These are phyloP conservation scores for Sugiyamaella japonica DNA, from an alignment of 1,139 yeast genomes.

Conservation along the genomic window DNA sequence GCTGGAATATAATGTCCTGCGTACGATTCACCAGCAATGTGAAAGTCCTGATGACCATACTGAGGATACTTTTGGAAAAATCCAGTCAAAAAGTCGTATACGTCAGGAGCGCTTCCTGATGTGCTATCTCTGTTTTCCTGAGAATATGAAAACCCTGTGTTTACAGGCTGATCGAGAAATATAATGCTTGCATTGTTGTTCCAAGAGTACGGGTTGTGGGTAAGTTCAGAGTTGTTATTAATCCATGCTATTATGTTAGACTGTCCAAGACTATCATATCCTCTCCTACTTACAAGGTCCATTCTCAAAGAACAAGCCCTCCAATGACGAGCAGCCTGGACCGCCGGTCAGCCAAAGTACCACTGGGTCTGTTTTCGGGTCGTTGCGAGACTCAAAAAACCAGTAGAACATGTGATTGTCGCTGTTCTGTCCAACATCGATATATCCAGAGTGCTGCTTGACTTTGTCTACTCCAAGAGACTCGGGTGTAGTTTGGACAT, in stretches of 20 bases:
- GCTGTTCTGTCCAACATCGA: slow-evolving; percentile 67
- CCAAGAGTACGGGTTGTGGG: slow-evolving; percentile 63
- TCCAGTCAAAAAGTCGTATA: slow-evolving; percentile 84
- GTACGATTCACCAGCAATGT: slow-evolving; percentile 96
- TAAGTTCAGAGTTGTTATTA: background rate
- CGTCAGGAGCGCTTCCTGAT: slow-evolving; percentile 90
- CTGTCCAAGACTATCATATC: too few species aligned
- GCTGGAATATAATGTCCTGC: slow-evolving; percentile 97
- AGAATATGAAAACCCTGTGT: slow-evolving; percentile 58
- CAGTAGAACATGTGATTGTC: slow-evolving; percentile 80
- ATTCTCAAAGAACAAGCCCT: slow-evolving; percentile 56
- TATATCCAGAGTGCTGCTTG: slow-evolving; percentile 64
- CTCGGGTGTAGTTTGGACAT: background rate
- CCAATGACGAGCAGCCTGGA: slow-evolving; percentile 70
- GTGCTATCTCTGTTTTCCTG: slow-evolving; percentile 29
- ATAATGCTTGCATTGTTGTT: slow-evolving; percentile 66
- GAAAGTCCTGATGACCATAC: slow-evolving; percentile 68
- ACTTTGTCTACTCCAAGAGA: slow-evolving; percentile 26
- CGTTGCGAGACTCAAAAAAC: slow-evolving; percentile 69
- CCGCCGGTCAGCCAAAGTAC: slow-evolving; percentile 74
- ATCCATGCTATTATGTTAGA: slow-evolving; percentile 6
- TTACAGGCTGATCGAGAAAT: slow-evolving; percentile 71
- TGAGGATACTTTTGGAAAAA: slow-evolving; percentile 92
- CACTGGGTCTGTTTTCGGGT: slow-evolving; percentile 60
- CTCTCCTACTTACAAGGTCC: slow-evolving; percentile 49